Evolutionary conservation across 148 eudicot species (phyloP).

Genomic region (Fagopyrum esculentum): DNA sequence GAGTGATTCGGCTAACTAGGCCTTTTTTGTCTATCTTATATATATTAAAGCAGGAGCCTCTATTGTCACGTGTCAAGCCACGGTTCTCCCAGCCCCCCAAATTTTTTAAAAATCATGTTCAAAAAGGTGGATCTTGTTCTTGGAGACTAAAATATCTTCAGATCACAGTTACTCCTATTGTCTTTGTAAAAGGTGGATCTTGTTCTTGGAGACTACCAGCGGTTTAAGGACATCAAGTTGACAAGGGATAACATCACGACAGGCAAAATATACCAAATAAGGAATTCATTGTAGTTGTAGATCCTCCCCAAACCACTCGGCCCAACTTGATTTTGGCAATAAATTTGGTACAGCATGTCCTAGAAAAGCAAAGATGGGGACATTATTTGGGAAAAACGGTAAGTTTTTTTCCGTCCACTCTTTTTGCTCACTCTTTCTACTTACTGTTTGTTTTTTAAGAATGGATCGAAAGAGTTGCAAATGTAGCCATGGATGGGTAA

Average conservation of each 20-base stretch:
- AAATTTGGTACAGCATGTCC: constrained; percentile 45
- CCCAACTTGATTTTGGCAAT: background rate
- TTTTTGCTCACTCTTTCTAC: too few species aligned
- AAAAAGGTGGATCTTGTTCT: too few species aligned
- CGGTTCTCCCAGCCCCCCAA: too few species aligned
- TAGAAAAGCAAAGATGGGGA: constrained; percentile 87
- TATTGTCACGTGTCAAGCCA: too few species aligned
- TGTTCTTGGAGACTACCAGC: constrained; percentile 95
- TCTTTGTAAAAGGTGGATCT: constrained; percentile 62
- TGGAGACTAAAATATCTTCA: background rate
- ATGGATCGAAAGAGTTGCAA: constrained; percentile 90
- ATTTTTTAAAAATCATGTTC: too few species aligned
- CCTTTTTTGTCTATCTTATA: too few species aligned
- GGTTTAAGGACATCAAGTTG: constrained; percentile 77
- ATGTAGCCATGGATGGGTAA: constrained; percentile 84
- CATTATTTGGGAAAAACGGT: constrained; percentile 93
- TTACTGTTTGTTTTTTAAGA: constrained; percentile 58
- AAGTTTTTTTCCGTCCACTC: constrained; percentile 27
- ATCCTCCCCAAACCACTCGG: background rate
- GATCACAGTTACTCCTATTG: background rate
- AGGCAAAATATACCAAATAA: constrained; percentile 91
- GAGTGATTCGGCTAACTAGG: too few species aligned
- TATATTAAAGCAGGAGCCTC: too few species aligned
- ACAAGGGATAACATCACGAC: constrained; percentile 91
- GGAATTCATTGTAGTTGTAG: constrained; percentile 14